A percentile compares a stretch with the other conserved stretches of the same genome.
Evolutionary conservation across 257 asterid species (phyloP).

Genomic region (Ballota nigra): DNA sequence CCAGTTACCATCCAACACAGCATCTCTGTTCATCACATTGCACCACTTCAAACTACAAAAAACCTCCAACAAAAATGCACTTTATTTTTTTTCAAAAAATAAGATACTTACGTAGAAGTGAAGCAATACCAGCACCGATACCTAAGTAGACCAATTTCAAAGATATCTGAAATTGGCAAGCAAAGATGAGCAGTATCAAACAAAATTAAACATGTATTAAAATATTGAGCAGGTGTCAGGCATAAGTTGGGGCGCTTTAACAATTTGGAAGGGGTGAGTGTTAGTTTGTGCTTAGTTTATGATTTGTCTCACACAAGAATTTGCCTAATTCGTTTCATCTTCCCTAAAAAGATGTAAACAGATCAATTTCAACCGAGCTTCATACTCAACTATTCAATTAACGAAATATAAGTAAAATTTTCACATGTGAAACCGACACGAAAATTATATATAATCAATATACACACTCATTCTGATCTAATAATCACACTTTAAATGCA

Average conservation of each 20-base stretch:
- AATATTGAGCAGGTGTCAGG: no score
- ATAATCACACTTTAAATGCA: neutral
- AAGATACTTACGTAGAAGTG: conserved; percentile 57
- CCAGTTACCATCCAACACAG: conserved; percentile 73
- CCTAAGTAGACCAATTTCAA: conserved; percentile 59
- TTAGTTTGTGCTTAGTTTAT: no score
- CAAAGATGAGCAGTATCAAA: neutral
- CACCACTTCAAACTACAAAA: neutral
- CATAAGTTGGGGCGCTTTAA: no score
- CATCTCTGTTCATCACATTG: conserved; percentile 41
- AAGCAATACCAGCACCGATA: conserved; percentile 51
- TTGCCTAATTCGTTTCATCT: no score
- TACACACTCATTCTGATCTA: neutral
- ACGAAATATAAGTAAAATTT: neutral
- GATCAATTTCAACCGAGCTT: no score
- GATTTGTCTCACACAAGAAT: no score
- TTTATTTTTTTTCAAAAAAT: neutral
- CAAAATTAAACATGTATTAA: no score
- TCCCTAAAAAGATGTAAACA: no score
- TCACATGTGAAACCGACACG: neutral
- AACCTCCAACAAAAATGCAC: neutral
- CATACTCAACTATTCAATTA: neutral
- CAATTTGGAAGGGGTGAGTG: no score
- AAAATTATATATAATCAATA: no score
- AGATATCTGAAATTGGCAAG: conserved; percentile 41